Conservation (phyloP, 2,329 filamentous ascomycete genomes). For the Emmonsiellopsis sp. region DNA sequence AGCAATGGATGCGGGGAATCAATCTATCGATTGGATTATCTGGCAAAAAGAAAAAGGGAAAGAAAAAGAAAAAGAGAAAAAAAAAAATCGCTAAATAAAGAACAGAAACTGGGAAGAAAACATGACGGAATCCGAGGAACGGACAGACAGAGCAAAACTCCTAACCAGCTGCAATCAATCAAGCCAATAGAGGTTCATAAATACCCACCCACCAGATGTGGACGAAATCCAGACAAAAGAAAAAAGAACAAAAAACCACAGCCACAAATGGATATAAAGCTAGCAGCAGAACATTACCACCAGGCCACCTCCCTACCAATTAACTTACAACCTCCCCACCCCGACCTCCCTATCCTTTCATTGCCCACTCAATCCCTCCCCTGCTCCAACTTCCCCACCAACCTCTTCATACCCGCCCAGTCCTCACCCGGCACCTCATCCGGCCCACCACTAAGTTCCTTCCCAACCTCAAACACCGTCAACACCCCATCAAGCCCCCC, state of each 20-base stretch:
- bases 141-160: too few species aligned
- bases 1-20: too few species aligned
- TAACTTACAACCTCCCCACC: background rate
- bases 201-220: background rate
- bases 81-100: too few species aligned
- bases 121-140: too few species aligned
- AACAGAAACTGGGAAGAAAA: too few species aligned
- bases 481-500: constrained; percentile 87
- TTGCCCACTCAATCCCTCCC: constrained; percentile 22
- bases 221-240: background rate
- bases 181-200: too few species aligned
- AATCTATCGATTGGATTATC: too few species aligned
- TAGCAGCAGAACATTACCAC: background rate
- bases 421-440: constrained; percentile 79
- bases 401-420: constrained; percentile 86
- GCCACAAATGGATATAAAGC: constrained; percentile 16
- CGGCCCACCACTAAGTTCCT: constrained; percentile 67
- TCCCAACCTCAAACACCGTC: constrained; percentile 80
- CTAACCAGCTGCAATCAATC: too few species aligned
- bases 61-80: background rate
- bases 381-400: constrained; percentile 66
- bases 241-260: constrained; percentile 7
- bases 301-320: background rate
- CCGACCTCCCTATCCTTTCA: too few species aligned
- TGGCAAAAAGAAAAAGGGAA: background rate